Evolutionary conservation across 805 yeast species (phyloP).

Genomic region (Millerago galiae): DNA sequence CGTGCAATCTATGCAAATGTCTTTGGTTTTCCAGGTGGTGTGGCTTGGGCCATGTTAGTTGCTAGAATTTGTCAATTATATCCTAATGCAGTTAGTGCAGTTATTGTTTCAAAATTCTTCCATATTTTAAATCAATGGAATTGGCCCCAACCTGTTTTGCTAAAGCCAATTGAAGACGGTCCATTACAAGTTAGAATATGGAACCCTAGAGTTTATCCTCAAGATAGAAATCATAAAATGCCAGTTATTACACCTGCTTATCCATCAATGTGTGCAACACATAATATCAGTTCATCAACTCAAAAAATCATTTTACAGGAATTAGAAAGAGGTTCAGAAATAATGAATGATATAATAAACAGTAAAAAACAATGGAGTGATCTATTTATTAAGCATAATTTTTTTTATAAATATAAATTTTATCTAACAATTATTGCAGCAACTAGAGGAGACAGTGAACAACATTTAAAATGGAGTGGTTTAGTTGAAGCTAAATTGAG

Average conservation of each 20-base stretch:
- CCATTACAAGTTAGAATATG: conserved; percentile 94
- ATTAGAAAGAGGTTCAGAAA: conserved; percentile 64
- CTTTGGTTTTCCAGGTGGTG: conserved; percentile 98
- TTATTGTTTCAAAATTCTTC: conserved; percentile 85
- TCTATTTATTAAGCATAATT: conserved; percentile 71
- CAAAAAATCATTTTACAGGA: conserved; percentile 78
- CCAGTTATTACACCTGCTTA: conserved; percentile 98
- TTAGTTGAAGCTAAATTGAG: conserved; percentile 86
- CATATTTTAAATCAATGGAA: conserved; percentile 83
- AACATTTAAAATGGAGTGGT: conserved; percentile 88
- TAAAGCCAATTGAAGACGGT: conserved; percentile 93
- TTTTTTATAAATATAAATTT: conserved; percentile 78
- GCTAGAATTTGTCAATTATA: conserved; percentile 95
- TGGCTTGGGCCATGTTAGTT: conserved; percentile 99
- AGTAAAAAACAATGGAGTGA: conserved; percentile 70
- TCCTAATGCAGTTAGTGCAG: conserved; percentile 93
- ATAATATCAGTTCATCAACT: conserved; percentile 86
- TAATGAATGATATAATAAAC: conserved; percentile 59
- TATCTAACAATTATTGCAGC: conserved; percentile 78
- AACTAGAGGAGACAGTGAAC: conserved; percentile 67
- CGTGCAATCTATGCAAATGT: conserved; percentile 92
- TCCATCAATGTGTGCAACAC: conserved; percentile 99
- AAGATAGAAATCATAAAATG: conserved; percentile 88
- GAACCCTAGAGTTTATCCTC: conserved; percentile 90
- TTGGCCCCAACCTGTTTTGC: conserved; percentile 97